Evolutionary conservation across 495 filamentous ascomycete species (phyloP), one percentile per base, ranked within the genome.

Genomic region (Annulohypoxylon stygium): DNA sequence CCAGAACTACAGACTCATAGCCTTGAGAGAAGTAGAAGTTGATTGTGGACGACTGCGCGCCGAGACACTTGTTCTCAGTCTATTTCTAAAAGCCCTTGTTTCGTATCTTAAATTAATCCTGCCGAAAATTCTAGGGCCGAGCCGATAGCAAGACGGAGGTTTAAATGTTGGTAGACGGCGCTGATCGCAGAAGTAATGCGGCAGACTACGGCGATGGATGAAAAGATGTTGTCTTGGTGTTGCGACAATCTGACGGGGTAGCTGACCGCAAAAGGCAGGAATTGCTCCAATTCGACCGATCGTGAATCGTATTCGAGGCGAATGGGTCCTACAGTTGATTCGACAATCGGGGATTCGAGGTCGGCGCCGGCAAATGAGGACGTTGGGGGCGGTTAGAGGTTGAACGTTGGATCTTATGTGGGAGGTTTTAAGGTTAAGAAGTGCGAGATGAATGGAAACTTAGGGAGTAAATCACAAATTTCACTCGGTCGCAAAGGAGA

Each of bases 101-200:
- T 70, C 67, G 72, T 70, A 63, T 75, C 72, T 75, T 68, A 67
- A 71, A 75, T 71, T 75, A 75, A 75, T 68, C 45, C 59, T 61
- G 37, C 39, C 61, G 33, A 55, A 26, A 41, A 20, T 64, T 53
- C 41, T 33, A 39, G 39, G 64, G 12, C 63, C 51, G 72, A 59
- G 20, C 43, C 72, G 63, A 37, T 37, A 59, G 14, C 34, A 34
- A 54, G 26, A 63, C 9, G 45, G 25, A 34, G 25, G 12, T 33
- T 60, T 37, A 33, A 58, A 36, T 37, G 57, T 33, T 65, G 6
- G 51, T 70, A 25, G 63, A 25, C 30, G 12, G 34, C 53, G 26
- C 16, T 47, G 18, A 50, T 67, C 37, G 61, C 36, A 39, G 62
- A 43, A 64, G 23, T 55, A 55, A 58, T 64, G 43, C 62, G 63